phyloP scores from a whole-genome alignment of 805 yeast species.

The Myxozyma monticola region DNA sequence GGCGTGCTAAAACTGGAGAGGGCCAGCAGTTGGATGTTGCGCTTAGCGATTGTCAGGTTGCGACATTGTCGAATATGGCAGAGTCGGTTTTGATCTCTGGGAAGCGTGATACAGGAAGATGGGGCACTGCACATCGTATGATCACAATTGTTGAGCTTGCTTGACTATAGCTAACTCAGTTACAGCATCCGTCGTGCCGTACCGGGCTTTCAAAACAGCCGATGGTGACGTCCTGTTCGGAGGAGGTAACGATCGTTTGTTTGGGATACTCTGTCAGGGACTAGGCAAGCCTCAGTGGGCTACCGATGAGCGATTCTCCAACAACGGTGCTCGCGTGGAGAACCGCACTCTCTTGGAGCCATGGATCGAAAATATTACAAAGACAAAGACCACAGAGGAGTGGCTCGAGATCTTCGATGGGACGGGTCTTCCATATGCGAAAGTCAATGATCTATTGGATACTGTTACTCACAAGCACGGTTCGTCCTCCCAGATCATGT shows the following conservation, averaged over 20 bases:
- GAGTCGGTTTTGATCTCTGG: constrained; percentile 42
- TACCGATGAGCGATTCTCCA: constrained; percentile 36
- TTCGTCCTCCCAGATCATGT: too few species aligned
- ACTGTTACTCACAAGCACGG: constrained; percentile 41
- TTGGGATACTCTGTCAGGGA: constrained; percentile 38
- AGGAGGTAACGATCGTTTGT: constrained; percentile 45
- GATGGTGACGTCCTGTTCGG: constrained; percentile 45
- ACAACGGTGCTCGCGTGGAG: constrained; percentile 42
- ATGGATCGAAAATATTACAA: constrained; percentile 36
- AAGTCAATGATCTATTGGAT: constrained; percentile 42
- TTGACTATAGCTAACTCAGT: constrained; percentile 13
- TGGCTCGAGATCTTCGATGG: constrained; percentile 40
- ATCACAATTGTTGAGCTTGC: constrained; percentile 22
- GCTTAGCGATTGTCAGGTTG: constrained; percentile 43
- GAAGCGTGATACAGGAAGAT: constrained; percentile 42
- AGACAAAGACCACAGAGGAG: constrained; percentile 31
- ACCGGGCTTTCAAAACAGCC: constrained; percentile 42
- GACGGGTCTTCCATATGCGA: constrained; percentile 42
- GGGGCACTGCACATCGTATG: constrained; percentile 45
- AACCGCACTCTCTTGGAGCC: constrained; percentile 39
- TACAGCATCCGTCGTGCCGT: constrained; percentile 42
- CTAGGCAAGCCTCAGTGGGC: constrained; percentile 42
- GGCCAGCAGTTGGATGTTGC: constrained; percentile 44
- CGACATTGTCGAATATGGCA: constrained; percentile 44
- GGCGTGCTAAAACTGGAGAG: constrained; percentile 32